Evolutionary conservation across 345 rosid genomes (phyloP).

Genomic region (Pugionium dolabratum): DNA sequence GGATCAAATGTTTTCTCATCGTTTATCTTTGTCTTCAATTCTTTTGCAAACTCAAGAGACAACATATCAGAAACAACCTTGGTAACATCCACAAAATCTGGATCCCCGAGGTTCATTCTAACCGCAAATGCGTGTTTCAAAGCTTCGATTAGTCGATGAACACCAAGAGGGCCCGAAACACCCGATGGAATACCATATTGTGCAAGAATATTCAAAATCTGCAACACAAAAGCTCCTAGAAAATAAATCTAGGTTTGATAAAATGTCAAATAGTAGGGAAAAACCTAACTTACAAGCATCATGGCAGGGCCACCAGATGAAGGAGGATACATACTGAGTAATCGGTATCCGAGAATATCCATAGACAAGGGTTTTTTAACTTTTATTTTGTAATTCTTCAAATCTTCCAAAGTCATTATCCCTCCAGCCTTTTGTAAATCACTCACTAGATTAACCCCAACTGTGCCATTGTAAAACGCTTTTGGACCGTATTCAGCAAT

Average conservation of each 20-base stretch:
- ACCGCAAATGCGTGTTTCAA: constrained; percentile 56
- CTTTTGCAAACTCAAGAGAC: constrained; percentile 34
- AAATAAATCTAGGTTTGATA: neutral
- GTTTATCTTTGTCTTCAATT: constrained; percentile 2
- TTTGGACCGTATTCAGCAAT: constrained; percentile 30
- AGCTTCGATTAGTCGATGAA: constrained; percentile 53
- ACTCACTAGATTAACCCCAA: constrained; percentile 44
- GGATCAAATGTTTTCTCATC: constrained; percentile 3
- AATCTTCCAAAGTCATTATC: constrained; percentile 52
- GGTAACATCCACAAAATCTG: constrained; percentile 42
- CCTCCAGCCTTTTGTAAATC: constrained; percentile 53
- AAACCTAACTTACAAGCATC: neutral
- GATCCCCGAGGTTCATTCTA: constrained; percentile 66
- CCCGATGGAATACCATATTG: constrained; percentile 43
- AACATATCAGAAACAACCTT: constrained; percentile 51
- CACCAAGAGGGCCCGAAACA: constrained; percentile 43
- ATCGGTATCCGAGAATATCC: constrained; percentile 43
- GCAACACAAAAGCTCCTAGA: neutral
- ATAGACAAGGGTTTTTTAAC: constrained; percentile 41
- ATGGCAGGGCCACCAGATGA: constrained; percentile 10
- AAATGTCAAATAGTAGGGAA: neutral
- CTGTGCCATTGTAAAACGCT: constrained; percentile 52
- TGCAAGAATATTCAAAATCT: constrained; percentile 53
- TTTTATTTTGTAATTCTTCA: constrained; percentile 47
- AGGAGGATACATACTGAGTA: constrained; percentile 64